A percentile compares a stretch with the other conserved stretches of the same genome.
Evolutionary conservation across 768 basidiomycete genomes (phyloP).

Genomic region (Paxillus rubicundulus): DNA sequence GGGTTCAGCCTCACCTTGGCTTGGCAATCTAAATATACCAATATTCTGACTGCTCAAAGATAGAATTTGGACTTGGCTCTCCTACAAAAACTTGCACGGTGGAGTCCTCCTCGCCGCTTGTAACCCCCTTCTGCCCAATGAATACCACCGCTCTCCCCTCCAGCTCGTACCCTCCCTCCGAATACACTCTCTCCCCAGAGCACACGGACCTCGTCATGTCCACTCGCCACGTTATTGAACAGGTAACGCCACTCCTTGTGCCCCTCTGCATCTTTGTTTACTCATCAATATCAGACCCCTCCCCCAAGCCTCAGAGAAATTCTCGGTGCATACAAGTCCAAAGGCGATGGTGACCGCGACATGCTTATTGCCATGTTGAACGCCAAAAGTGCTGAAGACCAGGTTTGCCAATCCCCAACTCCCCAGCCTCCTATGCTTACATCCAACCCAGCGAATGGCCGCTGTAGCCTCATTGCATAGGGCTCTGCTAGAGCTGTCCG

Average conservation of each 20-base stretch:
- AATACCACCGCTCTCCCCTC: constrained; percentile 16
- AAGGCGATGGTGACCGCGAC: constrained; percentile 90
- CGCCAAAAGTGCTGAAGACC: constrained; percentile 91
- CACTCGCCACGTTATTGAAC: constrained; percentile 46
- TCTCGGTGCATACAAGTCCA: constrained; percentile 76
- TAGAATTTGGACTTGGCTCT: constrained; percentile 45
- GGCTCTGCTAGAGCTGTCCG: constrained; percentile 62
- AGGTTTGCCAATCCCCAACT: constrained; percentile 48
- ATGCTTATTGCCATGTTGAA: constrained; percentile 89
- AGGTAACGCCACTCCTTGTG: constrained; percentile 30
- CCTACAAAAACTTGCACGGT: constrained; percentile 38
- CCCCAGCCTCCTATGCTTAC: constrained; percentile 10
- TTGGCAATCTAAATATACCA: constrained; percentile 46
- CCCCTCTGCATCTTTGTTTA: neutral
- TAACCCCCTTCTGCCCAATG: constrained; percentile 26
- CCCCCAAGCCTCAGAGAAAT: constrained; percentile 86
- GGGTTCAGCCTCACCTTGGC: constrained; percentile 38
- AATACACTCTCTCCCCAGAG: constrained; percentile 20
- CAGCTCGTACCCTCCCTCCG: constrained; percentile 16
- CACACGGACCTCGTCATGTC: constrained; percentile 38
- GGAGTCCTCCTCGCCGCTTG: constrained; percentile 13
- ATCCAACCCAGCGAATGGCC: constrained; percentile 56
- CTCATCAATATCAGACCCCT: constrained; percentile 48
- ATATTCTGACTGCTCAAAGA: constrained; percentile 40
- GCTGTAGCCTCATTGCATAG: constrained; percentile 68